These are phyloP conservation scores for Ramaria sp. DNA, from an alignment of 768 basidiomycete genomes.

Conservation along the genomic window DNA sequence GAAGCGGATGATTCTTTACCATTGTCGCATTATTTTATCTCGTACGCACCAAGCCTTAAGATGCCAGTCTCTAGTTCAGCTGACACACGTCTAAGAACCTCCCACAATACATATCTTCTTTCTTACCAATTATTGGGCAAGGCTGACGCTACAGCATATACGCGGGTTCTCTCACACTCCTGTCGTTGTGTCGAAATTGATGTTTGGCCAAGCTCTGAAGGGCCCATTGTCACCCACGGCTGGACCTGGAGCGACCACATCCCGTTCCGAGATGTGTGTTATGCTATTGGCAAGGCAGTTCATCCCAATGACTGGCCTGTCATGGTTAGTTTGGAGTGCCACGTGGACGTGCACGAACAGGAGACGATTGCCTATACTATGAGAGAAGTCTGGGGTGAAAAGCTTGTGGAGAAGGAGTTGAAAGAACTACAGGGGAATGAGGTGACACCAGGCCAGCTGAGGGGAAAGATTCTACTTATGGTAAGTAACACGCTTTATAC, in stretches of 20 bases:
- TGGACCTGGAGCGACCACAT: slow-evolving; percentile 45
- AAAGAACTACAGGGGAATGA: slow-evolving; percentile 17
- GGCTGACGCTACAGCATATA: slow-evolving; percentile 43
- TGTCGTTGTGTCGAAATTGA: slow-evolving; percentile 59
- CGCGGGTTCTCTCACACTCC: slow-evolving; percentile 37
- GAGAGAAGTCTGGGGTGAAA: slow-evolving; percentile 39
- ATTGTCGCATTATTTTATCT: slow-evolving; percentile 46
- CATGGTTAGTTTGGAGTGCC: slow-evolving; percentile 51
- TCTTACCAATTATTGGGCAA: slow-evolving; percentile 45
- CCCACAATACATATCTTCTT: slow-evolving; percentile 58
- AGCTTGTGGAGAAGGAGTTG: slow-evolving; percentile 32
- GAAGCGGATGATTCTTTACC: slow-evolving; percentile 34
- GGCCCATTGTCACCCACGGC: slow-evolving; percentile 50
- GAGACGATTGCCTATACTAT: slow-evolving; percentile 42
- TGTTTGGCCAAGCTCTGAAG: slow-evolving; percentile 47
- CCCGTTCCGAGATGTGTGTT: slow-evolving; percentile 39
- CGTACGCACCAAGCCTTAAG: slow-evolving; percentile 15
- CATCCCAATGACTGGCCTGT: slow-evolving; percentile 39
- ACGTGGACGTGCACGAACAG: slow-evolving; percentile 41
- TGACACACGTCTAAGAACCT: slow-evolving; percentile 29
- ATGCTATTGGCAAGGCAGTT: slow-evolving; percentile 37
- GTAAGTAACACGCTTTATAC: slow-evolving; percentile 21
- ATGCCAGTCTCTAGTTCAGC: background rate
- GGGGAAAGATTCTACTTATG: slow-evolving; percentile 48
- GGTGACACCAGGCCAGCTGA: slow-evolving; percentile 35